phyloP scores from a whole-genome alignment of 176 grass and related monocot genomes.

The Urochloa ruziziensis region DNA sequence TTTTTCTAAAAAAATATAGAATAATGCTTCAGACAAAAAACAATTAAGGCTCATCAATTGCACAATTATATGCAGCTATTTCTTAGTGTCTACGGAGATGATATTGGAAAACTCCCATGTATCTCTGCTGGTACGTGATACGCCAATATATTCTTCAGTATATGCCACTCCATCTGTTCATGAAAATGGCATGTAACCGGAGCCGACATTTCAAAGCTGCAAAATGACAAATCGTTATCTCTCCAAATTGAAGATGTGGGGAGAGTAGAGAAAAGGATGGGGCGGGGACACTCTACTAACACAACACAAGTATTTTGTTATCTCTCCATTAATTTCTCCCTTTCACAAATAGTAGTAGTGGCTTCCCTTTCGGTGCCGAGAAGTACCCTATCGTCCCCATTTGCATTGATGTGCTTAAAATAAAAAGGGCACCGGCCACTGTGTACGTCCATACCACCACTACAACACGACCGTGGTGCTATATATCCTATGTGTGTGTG shows the following conservation, averaged over 20 bases:
- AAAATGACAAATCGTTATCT: neutral
- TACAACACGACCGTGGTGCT: slow-evolving; percentile 9
- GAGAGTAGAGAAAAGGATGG: neutral
- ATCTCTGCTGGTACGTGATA: no score
- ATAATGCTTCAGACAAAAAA: no score
- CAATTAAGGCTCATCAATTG: no score
- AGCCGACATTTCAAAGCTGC: neutral
- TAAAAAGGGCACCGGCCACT: slow-evolving; percentile 25
- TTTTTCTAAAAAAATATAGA: no score
- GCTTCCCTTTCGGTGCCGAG: slow-evolving; percentile 30
- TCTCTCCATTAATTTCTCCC: neutral
- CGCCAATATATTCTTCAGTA: no score
- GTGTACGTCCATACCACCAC: neutral
- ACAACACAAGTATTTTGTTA: neutral
- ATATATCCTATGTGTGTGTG: neutral
- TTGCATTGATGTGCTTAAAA: slow-evolving; percentile 29
- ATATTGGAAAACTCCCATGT: no score
- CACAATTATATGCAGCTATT: no score
- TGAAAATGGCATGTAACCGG: neutral
- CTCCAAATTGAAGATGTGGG: neutral
- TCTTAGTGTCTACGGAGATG: no score
- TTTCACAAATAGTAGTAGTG: slow-evolving; percentile 14
- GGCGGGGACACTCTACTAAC: neutral
- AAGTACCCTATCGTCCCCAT: slow-evolving; percentile 29
- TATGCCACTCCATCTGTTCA: neutral